Base-by-base conservation (phyloP, 2,329 filamentous ascomycete species). In the Fusarium fujikuroi region DNA sequence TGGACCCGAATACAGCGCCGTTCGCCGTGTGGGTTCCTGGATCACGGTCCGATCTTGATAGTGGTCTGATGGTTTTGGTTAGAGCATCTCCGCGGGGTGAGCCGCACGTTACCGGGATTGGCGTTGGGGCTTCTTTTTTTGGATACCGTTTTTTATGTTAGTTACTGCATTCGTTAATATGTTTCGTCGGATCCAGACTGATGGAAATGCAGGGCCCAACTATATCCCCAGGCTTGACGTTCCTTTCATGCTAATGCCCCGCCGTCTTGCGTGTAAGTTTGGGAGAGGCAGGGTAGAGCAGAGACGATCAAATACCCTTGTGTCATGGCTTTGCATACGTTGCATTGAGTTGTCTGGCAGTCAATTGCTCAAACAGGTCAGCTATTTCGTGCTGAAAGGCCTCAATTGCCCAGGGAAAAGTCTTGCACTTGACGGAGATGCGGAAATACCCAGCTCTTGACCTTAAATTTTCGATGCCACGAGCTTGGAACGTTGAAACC, bases 61-160 rank as follows among this genome's bases (percentile, higher is more conserved):
- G 60, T 78, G 76, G 76, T 62, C 76, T 75, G 75, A 78, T 66
- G 60, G 53, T 53, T 63, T 54, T 75, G 72, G 60, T 53, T 52
- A 57, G 39, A 34, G 69, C 63, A 78, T 78, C 76, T 78, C 76
- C 76, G 76, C 76, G 76, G 76, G 58, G 42, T 42, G 54, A 42
- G 44, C 50, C 34, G 34, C 36, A 54, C 25, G 36, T 54, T 15
- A 54, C 50, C 40, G 46, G 25, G 58, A 40, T 53, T 61, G 53
- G 44, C 40, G 42, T 25, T 21, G 11, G 42, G 7, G 49, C 23
- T 64, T 64, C 37, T 72, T 66, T 60, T 61, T 74, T 71, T 54
- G 44, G 43, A 25, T 37, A 34, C 47, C n/a, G 18, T 28, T 44
- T 64, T 42, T 60, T 15, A 23, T 60, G n/a, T 57, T 36, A 60